Evolutionary conservation across 768 basidiomycete genomes (phyloP), one percentile per base, ranked within the genome.

Genomic region (Daedaleopsis sinensis): DNA sequence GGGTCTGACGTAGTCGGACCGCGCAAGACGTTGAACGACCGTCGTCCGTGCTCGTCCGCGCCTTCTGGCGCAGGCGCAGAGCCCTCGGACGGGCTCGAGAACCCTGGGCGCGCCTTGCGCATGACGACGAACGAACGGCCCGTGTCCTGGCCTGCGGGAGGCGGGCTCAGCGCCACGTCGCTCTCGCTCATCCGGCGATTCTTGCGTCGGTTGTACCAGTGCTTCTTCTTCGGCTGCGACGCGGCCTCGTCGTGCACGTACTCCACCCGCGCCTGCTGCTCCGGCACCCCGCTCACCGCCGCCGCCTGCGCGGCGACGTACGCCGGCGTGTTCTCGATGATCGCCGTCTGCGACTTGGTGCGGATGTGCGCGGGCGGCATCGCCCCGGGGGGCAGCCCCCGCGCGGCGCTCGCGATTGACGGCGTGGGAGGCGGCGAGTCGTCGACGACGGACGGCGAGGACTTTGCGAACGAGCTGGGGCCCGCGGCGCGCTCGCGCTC

Each of bases 311-410:
- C 4, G 19, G 55, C 16, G 54, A 44, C 51, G 18, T 58, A 43
- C 12, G 63, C 58, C 8, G 71, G 61, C 4, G 61, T 62, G 47
- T 69, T 63, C 62, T 94, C 91, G n/a, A 94, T 85, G 60, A 94
- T 84, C 2, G 93, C 93, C 3, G 88, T 89, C 71, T 94, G 93
- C 36, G 91, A 93, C 76, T 87, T 86, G 19, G 87, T 91, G 49
- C 93, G 85, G 37, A 83, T 77, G 70, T 90, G 90, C 18, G 79
- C 75, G 12, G 89, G 86, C 44, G 83, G 78, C 82, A 86, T 84
- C 5, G 88, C 88, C 13, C 90, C 89, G 5, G 82, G 79, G 0
- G 89, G 87, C 18, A 79, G 64, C 46, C 59, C 78, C 51, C 67
- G 66, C 27, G 79, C 80, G 19, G 80, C 79, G 53, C 77, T 82